Base-by-base conservation (phyloP, 371 early-diverging fungal species). In the Umbelopsis sp. region DNA sequence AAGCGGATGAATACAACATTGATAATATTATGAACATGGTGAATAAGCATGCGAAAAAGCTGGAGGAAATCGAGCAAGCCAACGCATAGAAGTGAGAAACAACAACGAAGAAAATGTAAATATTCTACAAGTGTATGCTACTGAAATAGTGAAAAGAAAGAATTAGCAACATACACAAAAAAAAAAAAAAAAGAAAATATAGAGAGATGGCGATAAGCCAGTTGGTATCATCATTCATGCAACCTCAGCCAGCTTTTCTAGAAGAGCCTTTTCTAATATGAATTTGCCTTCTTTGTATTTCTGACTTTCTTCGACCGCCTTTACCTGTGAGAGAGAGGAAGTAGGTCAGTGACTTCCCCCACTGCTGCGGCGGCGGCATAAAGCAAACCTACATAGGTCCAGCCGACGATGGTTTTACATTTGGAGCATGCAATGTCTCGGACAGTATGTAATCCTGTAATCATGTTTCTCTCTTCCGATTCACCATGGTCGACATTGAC, bases 241-340 rank as follows among this genome's bases (percentile, higher is more conserved):
- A 66, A 63, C 66, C 48, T 62, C 65, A 41, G 67, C 53, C 41
- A 68, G 37, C 44, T 67, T 68, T 44, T 72, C 69, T 50, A 83
- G 71, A 51, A 80, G 69, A 3, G 74, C 76, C 63, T 75, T 75
- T 52, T 85, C 87, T 14, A 92, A 74, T 44, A 92, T 87, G 73
- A 83, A 91, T 72, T 83, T 87, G 22, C 91, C 91, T 70, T 92
- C 91, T 75, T 92, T 92, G 80, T 90, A 92, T 67, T 82, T 88
- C 69, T 92, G 86, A 0, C 78, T 69, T 32, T 76, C 73, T 67
- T 86, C 86, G 66, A 78, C 88, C 11, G 93, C 90, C 52, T 85
- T 80, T 44, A 82, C 72, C 86, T 83, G 50, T 63, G n/a, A 63
- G 51, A 45, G 14, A 65, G 65, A 29, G 66, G 24, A 16, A 53